phyloP scores from a whole-genome alignment of 768 basidiomycete genomes.

The Mycena indigotica region DNA sequence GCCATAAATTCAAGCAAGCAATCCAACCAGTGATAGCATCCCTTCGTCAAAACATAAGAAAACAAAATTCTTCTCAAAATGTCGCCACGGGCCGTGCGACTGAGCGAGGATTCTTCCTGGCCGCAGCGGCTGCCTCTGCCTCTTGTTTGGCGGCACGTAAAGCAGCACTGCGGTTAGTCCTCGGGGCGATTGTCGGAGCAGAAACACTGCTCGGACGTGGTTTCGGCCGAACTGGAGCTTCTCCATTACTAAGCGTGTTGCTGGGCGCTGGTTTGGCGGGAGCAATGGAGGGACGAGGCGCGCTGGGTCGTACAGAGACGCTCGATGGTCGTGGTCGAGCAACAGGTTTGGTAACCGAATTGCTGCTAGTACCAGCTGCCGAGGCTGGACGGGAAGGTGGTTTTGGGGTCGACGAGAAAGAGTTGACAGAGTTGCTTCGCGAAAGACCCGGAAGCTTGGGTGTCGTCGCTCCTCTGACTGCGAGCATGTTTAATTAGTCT shows the following conservation, averaged over 20 bases:
- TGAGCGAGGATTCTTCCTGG: slow-evolving; percentile 36
- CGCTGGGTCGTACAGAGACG: slow-evolving; percentile 21
- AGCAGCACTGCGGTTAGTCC: slow-evolving; percentile 74
- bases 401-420: slow-evolving; percentile 28
- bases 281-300: slow-evolving; percentile 16
- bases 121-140: slow-evolving; percentile 44
- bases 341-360: slow-evolving; percentile 14
- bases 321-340: slow-evolving; percentile 23
- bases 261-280: slow-evolving; percentile 28
- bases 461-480: slow-evolving; percentile 51
- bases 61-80: slow-evolving; percentile 5
- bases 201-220: slow-evolving; percentile 61
- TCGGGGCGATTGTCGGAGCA: slow-evolving; percentile 65
- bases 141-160: slow-evolving; percentile 72
- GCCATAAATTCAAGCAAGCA: neutral
- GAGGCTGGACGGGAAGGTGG: slow-evolving; percentile 45
- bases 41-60: neutral
- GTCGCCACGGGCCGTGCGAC: slow-evolving; percentile 8
- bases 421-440: slow-evolving; percentile 45
- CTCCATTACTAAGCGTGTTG: slow-evolving; percentile 24
- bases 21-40: neutral
- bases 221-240: slow-evolving; percentile 34
- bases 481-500: neutral
- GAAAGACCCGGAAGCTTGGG: slow-evolving; percentile 47
- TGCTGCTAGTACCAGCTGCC: slow-evolving; percentile 32